Conservation (phyloP, 371 early-diverging fungal genomes). For the Mucor ambiguus region DNA sequence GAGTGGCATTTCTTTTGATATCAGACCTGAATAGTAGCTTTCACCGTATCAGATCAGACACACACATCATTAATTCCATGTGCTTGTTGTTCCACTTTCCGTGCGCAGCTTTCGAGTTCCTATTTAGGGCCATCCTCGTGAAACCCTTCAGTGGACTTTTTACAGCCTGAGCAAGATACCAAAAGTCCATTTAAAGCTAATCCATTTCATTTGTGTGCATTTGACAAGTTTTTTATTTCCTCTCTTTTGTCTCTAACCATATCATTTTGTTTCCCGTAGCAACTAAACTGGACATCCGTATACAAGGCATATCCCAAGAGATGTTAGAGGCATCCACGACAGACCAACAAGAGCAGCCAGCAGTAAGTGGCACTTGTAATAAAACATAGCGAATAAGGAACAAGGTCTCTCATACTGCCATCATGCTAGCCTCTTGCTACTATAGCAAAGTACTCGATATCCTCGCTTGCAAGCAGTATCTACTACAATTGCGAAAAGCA, state of each 20-base stretch:
- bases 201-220: neutral
- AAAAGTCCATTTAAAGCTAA: neutral
- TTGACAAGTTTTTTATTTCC: neutral
- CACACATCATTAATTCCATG: neutral
- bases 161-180: neutral
- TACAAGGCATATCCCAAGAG: neutral
- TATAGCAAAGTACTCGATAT: slow-evolving; percentile 14
- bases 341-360: neutral
- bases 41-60: too few relatives aligned
- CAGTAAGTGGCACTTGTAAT: neutral
- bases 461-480: slow-evolving; percentile 13
- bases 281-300: neutral
- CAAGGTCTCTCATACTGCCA: neutral
- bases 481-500: slow-evolving; percentile 22
- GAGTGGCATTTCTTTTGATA: neutral
- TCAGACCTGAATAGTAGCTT: neutral
- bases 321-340: neutral
- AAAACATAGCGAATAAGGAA: neutral
- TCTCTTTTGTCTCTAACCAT: neutral
- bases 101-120: neutral
- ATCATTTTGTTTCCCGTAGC: neutral
- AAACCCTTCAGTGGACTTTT: neutral
- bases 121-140: neutral
- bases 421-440: neutral
- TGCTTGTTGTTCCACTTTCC: neutral